Evolutionary conservation across 768 basidiomycete genomes (phyloP), one percentile per base, ranked within the genome.

Genomic region (Tremella yokohamensis): DNA sequence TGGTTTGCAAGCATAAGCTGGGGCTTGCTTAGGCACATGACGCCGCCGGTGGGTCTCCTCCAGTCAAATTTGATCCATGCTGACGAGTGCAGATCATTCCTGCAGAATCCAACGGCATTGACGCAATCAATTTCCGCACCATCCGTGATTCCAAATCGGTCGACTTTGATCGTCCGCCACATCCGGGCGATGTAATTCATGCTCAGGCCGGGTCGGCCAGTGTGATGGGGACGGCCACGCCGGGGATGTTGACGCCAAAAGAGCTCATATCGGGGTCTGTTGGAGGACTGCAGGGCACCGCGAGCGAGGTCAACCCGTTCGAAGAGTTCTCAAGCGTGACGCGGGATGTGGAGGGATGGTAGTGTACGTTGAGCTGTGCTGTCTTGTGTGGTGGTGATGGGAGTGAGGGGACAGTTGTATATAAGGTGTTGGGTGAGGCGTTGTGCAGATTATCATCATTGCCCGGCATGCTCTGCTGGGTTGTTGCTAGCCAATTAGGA

Each of bases 1-100:
- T 99, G 96, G 96, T 99, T 99, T 80, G 80, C 81, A 25, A 91
- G 90, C 69, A 85, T 94, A 73, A 93, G 90, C 79, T 99, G 94
- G 96, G 96, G 94, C 20, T 81, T 99, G 56, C 79, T 99, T 74
- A 83, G 96, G 66, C 88, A 98, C 78, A 87, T 84, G 66, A 85
- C 85, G 73, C 96, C 96, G 54, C 96, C 96, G 79, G 90, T 93
- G 78, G 70, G 90, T 64, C 29, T 22, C 75, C 59, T 64, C 40
- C 40, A 62, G 42, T 40, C 12, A n/a, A 79, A 38, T 25, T 40
- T 26, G 15, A 40, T 54, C 61, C 57, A 54, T 34, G 29, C 29
- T 34, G 29, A 34, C 4, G 29, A 11, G 29, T 24, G 57, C 78
- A 93, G 90, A 94, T 93, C 65, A 81, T 90, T 24, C 90, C 90